phyloP scores from a whole-genome alignment of 495 filamentous ascomycete species.

The Aspergillus steynii region DNA sequence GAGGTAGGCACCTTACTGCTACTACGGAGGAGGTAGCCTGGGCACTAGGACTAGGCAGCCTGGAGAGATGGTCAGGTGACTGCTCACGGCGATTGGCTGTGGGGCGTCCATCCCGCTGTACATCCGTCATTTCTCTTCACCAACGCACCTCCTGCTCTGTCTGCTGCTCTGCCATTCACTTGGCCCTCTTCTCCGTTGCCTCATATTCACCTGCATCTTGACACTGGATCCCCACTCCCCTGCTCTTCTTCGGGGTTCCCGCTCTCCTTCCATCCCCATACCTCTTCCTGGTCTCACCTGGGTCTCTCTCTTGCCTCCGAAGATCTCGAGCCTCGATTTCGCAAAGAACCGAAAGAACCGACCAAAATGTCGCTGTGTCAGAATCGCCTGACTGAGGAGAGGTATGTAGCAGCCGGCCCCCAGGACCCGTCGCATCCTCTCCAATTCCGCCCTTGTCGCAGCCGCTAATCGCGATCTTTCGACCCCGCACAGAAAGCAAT shows the following conservation, averaged over 20 bases:
- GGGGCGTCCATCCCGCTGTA: constrained; percentile 6
- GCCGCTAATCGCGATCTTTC: constrained; percentile 19
- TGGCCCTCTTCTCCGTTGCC: neutral
- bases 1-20: too few species aligned
- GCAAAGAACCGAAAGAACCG: neutral
- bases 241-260: too few species aligned
- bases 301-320: neutral
- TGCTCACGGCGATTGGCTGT: constrained; percentile 3
- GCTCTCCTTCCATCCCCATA: neutral
- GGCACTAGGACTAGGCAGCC: too few species aligned
- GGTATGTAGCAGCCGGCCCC: constrained; percentile 51
- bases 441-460: neutral
- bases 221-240: neutral
- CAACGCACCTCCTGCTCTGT: constrained; percentile 1
- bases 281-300: neutral
- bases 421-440: neutral
- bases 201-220: neutral
- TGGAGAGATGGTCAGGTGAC: constrained; percentile 1
- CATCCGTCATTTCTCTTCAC: constrained; percentile 5
- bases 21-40: too few species aligned
- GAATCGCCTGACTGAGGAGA: constrained; percentile 88
- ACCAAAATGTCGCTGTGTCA: constrained; percentile 77
- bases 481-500: constrained; percentile 72
- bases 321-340: constrained; percentile 1
- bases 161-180: neutral